Evolutionary conservation across 2,329 filamentous ascomycete species (phyloP).

Genomic region (Colletotrichum eleusines): DNA sequence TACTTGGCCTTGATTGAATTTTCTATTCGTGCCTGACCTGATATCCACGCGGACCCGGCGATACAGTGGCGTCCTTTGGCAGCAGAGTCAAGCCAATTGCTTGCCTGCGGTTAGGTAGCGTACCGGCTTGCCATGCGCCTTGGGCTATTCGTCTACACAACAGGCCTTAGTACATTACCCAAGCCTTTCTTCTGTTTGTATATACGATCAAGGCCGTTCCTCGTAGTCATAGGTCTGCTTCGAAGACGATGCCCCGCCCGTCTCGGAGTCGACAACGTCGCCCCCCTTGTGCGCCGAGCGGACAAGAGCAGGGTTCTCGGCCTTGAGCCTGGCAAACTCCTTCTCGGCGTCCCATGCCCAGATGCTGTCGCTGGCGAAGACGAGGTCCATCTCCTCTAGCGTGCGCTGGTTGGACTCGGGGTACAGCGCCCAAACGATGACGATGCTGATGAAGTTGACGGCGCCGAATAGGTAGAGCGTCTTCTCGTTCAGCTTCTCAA

Average conservation of each 20-base stretch:
- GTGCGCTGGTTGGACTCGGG: conserved; percentile 81
- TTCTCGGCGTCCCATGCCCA: conserved; percentile 80
- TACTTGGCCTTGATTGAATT: not conserved
- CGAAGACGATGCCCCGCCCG: conserved; percentile 27
- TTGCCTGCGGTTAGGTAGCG: not conserved
- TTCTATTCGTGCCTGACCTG: not conserved
- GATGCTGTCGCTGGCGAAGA: conserved; percentile 75
- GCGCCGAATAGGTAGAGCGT: conserved; percentile 81
- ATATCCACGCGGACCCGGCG: not conserved
- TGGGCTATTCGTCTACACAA: not conserved
- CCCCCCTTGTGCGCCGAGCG: conserved; percentile 49
- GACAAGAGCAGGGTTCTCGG: conserved; percentile 57
- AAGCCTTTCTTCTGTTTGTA: not conserved
- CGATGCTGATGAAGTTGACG: conserved; percentile 73
- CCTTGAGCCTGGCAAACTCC: conserved; percentile 72
- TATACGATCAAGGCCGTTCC: not conserved
- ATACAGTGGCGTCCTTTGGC: not conserved
- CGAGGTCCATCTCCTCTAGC: conserved; percentile 79
- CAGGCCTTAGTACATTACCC: not conserved
- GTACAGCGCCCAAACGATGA: conserved; percentile 79
- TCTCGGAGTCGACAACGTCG: conserved; percentile 43
- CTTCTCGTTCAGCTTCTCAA: conserved; percentile 74
- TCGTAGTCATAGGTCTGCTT: not conserved
- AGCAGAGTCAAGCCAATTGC: not conserved
- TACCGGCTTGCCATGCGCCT: not conserved